Evolutionary conservation across 2,329 filamentous ascomycete species (phyloP).

Genomic region (Alternaria triticina): DNA sequence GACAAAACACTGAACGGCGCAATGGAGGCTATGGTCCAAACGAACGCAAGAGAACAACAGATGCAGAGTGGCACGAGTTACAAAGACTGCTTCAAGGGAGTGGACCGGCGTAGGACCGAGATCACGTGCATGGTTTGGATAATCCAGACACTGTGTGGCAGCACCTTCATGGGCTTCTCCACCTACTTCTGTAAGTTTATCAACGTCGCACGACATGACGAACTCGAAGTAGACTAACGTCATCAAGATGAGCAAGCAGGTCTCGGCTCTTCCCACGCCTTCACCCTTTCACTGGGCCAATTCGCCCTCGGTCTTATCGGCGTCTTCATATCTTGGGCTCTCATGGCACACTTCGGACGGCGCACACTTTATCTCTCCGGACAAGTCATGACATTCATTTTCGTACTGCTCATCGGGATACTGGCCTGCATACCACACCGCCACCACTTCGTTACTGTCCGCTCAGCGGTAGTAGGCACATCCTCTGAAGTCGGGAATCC

Average conservation of each 20-base stretch:
- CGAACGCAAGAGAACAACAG: slow-evolving; percentile 74
- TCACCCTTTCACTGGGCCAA: slow-evolving; percentile 10
- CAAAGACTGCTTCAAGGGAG: slow-evolving; percentile 79
- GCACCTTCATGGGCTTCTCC: slow-evolving; percentile 31
- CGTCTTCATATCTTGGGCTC: slow-evolving; percentile 75
- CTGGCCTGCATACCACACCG: slow-evolving; percentile 50
- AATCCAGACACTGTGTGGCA: slow-evolving; percentile 46
- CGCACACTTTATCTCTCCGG: slow-evolving; percentile 76
- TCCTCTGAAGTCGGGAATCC: background rate
- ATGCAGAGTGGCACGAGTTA: slow-evolving; percentile 72
- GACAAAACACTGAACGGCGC: background rate
- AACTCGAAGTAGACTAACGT: background rate
- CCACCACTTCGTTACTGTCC: background rate
- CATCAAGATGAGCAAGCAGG: slow-evolving; percentile 24
- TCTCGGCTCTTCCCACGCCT: slow-evolving; percentile 7
- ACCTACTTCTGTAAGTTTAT: slow-evolving; percentile 49
- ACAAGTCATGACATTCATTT: slow-evolving; percentile 54
- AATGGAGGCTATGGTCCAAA: slow-evolving; percentile 74
- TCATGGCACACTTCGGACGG: slow-evolving; percentile 79
- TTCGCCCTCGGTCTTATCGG: slow-evolving; percentile 46
- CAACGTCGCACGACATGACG: rapidly evolving
- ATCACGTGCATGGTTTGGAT: slow-evolving; percentile 60
- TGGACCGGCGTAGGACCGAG: slow-evolving; percentile 78
- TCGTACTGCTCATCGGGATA: slow-evolving; percentile 69
- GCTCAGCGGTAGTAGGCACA: background rate